A percentile compares a stretch with the other conserved stretches of the same genome.
Conservation (phyloP, 352 stramenopile genomes). For the Phytophthora constricta region DNA sequence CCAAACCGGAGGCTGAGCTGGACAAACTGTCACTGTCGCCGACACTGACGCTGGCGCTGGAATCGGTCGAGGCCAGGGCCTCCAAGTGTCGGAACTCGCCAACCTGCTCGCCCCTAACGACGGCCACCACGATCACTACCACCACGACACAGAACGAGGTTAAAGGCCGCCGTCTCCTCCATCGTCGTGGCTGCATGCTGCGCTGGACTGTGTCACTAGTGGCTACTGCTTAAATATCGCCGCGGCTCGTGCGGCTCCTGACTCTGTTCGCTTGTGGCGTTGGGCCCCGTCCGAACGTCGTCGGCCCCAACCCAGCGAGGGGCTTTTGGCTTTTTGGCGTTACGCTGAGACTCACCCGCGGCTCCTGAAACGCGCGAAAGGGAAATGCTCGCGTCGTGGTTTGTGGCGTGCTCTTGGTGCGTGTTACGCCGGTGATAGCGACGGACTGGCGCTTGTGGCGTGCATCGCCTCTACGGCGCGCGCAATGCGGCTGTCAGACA, state of each 20-base stretch:
- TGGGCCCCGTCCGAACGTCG: too few species aligned
- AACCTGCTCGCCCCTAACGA: constrained; percentile 10
- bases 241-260: not conserved
- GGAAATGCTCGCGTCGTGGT: constrained; percentile 14
- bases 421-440: constrained; percentile 14
- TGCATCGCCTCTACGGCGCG: constrained; percentile 29
- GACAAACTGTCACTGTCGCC: not conserved
- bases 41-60: not conserved
- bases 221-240: constrained; percentile 15
- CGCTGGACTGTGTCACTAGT: not conserved
- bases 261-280: not conserved
- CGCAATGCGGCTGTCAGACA: not conserved
- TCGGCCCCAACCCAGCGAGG: too few species aligned
- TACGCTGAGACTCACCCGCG: too few species aligned
- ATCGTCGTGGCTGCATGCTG: constrained; percentile 14
- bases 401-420: not conserved
- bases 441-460: constrained; percentile 27
- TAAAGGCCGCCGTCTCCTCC: constrained; percentile 21
- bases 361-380: too few species aligned
- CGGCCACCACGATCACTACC: constrained; percentile 4
- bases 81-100: not conserved
- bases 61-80: not conserved
- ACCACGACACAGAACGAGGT: not conserved
- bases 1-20: not conserved
- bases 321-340: too few species aligned